These are phyloP conservation scores for Canavalia gladiata DNA, from an alignment of 306 rosid species.

Conservation along the genomic window DNA sequence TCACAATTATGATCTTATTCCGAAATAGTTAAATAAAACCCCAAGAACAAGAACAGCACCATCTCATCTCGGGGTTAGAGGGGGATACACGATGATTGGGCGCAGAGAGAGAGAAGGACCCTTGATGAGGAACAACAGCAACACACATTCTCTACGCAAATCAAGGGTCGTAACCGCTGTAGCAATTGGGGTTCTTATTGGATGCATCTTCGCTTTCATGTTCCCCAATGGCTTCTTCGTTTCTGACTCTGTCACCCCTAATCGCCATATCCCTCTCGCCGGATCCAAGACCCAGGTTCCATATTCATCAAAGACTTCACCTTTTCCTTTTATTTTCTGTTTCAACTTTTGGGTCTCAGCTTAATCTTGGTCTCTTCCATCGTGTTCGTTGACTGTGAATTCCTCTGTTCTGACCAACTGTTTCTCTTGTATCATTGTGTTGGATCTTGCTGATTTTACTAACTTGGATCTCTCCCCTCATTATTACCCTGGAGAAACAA, in stretches of 20 bases:
- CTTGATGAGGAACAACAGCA: conserved; percentile 59
- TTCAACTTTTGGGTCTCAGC: conserved; percentile 23
- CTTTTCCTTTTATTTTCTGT: not conserved
- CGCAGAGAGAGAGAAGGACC: conserved; percentile 82
- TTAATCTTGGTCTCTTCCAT: not conserved
- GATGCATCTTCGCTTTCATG: conserved; percentile 72
- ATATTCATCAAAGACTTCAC: conserved; percentile 10
- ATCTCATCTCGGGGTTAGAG: conserved; percentile 28
- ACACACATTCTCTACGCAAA: conserved; percentile 56
- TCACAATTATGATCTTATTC: conserved; percentile 16
- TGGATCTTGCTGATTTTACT: conserved; percentile 36
- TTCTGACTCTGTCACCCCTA: conserved; percentile 42
- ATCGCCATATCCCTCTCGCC: conserved; percentile 46
- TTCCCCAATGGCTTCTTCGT: conserved; percentile 71
- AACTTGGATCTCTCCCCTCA: not conserved
- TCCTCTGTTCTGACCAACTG: conserved; percentile 13
- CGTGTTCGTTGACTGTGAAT: conserved; percentile 44
- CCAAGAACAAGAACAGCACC: not conserved
- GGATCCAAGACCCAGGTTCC: conserved; percentile 72
- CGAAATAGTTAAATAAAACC: conserved; percentile 12
- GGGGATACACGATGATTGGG: conserved; percentile 57
- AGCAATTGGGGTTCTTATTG: conserved; percentile 72
- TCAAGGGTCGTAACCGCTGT: conserved; percentile 63
- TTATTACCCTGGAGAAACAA: not conserved
- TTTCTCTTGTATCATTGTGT: conserved; percentile 8